These are phyloP conservation scores for Lasiodiplodia sp. DNA, from an alignment of 2,329 filamentous ascomycete genomes.

Conservation along the genomic window DNA sequence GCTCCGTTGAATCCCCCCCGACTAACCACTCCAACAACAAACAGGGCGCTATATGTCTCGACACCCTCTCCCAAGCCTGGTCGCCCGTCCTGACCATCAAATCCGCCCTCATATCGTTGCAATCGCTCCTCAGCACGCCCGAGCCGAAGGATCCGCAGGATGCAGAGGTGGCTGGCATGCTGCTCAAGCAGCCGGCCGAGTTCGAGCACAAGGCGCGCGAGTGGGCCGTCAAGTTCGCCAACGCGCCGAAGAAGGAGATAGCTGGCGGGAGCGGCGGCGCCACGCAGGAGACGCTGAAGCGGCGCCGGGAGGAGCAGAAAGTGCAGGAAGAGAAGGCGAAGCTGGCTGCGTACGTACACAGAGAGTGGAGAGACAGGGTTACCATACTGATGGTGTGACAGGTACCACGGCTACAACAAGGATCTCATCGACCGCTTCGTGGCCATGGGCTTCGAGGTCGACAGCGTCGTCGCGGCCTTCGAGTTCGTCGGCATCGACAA, in stretches of 20 bases:
- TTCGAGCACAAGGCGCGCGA: constrained; percentile 86
- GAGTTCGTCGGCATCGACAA: constrained; percentile 81
- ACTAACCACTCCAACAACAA: neutral
- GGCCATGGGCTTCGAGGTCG: constrained; percentile 89
- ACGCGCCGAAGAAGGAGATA: constrained; percentile 69
- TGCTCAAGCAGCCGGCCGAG: constrained; percentile 77
- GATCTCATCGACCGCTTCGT: constrained; percentile 83
- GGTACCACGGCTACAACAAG: constrained; percentile 88
- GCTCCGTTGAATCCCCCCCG: neutral
- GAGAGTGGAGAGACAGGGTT: too few species aligned
- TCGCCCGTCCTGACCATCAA: constrained; percentile 97
- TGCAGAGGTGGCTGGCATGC: constrained; percentile 90
- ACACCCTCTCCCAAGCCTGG: constrained; percentile 89
- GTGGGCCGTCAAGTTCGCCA: constrained; percentile 86
- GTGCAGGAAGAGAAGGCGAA: constrained; percentile 65
- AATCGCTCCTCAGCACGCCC: constrained; percentile 89
- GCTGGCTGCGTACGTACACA: constrained; percentile 58
- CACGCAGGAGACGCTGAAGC: constrained; percentile 61
- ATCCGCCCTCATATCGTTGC: constrained; percentile 89
- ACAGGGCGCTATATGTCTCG: constrained; percentile 94
- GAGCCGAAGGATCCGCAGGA: constrained; percentile 98
- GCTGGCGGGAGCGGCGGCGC: constrained; percentile 62
- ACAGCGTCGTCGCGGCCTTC: constrained; percentile 86
- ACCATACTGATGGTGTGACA: constrained; percentile 48
- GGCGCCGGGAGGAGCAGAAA: constrained; percentile 64